Percentiles rank a stretch among this genome's conserved stretches.
Conservation (phyloP, 345 rosid species). For the Boechera retrofracta region DNA sequence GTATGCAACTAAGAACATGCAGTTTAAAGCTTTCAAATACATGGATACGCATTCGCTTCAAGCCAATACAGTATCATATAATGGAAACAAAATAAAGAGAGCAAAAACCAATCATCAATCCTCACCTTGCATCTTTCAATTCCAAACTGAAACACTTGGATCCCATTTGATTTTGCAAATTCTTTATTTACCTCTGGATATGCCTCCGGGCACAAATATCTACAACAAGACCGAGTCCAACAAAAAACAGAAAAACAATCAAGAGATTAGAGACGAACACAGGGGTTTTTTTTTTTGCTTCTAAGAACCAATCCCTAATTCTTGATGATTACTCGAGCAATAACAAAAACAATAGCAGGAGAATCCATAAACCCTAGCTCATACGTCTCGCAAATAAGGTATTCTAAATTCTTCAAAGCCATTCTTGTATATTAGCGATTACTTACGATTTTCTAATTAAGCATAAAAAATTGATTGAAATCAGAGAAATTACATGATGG, state of each 20-base stretch:
- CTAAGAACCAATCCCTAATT: too few species aligned
- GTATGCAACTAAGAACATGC: background rate
- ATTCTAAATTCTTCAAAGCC: too few species aligned
- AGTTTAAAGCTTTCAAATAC: constrained; percentile 8
- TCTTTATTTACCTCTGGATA: constrained; percentile 65
- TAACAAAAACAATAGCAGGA: too few species aligned
- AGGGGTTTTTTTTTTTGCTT: background rate
- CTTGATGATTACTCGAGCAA: too few species aligned
- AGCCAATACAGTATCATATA: too few species aligned
- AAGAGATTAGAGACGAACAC: background rate
- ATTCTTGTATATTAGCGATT: too few species aligned
- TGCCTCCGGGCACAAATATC: constrained; percentile 76
- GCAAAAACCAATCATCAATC: background rate
- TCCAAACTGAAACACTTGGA: constrained; percentile 75
- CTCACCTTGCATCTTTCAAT: constrained; percentile 75
- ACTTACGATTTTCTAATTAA: too few species aligned
- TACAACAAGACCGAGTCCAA: constrained; percentile 22
- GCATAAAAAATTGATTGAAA: background rate
- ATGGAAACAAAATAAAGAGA: background rate
- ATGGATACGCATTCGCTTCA: background rate
- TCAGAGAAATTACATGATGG: constrained; percentile 57
- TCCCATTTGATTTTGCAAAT: constrained; percentile 60
- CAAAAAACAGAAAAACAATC: background rate
- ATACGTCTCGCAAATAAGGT: too few species aligned
- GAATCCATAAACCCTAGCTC: too few species aligned